Percentiles rank a stretch among this genome's conserved stretches.
phyloP scores from a whole-genome alignment of 129 eudicot species.

The Sambucus nigra region DNA sequence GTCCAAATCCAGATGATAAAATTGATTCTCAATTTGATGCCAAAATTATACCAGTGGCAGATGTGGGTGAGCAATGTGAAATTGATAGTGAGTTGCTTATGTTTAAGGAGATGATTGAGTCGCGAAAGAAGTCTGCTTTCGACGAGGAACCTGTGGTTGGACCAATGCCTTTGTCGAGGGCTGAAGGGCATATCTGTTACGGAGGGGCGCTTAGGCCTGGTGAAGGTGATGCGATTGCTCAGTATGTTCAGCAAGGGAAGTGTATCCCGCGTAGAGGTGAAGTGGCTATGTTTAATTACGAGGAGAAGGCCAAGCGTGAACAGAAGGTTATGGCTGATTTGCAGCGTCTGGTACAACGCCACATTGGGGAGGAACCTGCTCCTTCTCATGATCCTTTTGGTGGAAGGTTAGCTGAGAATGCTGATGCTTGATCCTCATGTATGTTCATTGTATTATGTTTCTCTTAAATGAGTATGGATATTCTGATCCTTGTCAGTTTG shows the following conservation, averaged over 20 bases:
- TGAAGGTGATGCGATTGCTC: conserved; percentile 99
- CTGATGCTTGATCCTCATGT: conserved; percentile 42
- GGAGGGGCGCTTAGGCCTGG: conserved; percentile 99
- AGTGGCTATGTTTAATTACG: conserved; percentile 96
- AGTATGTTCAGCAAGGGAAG: conserved; percentile 95
- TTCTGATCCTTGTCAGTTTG: not conserved
- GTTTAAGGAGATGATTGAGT: conserved; percentile 35
- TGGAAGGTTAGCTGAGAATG: conserved; percentile 55
- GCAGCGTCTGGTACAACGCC: conserved; percentile 82
- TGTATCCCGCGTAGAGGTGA: conserved; percentile 99
- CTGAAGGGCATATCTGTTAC: conserved; percentile 96
- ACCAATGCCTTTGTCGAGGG: conserved; percentile 83
- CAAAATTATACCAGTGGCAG: conserved; percentile 18
- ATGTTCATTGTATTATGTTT: not conserved
- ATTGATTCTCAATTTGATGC: conserved; percentile 9
- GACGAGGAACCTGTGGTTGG: conserved; percentile 73
- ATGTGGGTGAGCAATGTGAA: conserved; percentile 30
- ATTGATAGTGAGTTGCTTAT: conserved; percentile 27
- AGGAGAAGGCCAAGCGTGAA: conserved; percentile 93
- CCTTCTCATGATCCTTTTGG: conserved; percentile 94
- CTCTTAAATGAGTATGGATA: not conserved
- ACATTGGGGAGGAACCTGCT: conserved; percentile 76
- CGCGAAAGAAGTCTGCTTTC: conserved; percentile 33
- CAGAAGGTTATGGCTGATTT: conserved; percentile 97
- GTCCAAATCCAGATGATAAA: conserved; percentile 23